These are phyloP conservation scores for Albatrellus sp. DNA, from an alignment of 1,284 basidiomycete genomes.

Conservation along the genomic window DNA sequence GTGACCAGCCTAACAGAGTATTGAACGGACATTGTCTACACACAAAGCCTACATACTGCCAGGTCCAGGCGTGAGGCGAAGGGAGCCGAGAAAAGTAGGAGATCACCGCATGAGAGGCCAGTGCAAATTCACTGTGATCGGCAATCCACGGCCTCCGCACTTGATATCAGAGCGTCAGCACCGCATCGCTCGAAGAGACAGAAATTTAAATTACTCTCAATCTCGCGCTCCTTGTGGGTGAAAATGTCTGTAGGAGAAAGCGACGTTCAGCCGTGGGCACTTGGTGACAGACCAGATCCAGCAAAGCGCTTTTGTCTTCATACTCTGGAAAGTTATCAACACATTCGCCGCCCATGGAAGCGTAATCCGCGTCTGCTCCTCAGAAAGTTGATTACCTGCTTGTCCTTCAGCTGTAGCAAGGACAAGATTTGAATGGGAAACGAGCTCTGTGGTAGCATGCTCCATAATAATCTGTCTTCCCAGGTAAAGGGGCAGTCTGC, in stretches of 20 bases:
- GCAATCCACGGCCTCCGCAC: too few relatives aligned
- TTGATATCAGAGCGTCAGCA: too few relatives aligned
- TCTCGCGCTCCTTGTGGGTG: constrained; percentile 41
- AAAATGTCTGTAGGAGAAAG: constrained; percentile 25
- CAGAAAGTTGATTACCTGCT: constrained; percentile 29
- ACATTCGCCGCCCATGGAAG: too few relatives aligned
- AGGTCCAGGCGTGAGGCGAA: constrained; percentile 50
- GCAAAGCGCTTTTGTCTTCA: neutral
- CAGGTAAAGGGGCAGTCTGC: constrained; percentile 10
- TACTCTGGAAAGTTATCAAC: neutral
- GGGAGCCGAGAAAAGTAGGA: constrained; percentile 47
- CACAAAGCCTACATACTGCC: constrained; percentile 54
- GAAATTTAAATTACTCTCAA: constrained; percentile 32
- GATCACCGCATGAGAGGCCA: constrained; percentile 26
- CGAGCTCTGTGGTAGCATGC: constrained; percentile 44
- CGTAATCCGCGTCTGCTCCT: too few relatives aligned
- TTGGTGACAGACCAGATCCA: too few relatives aligned
- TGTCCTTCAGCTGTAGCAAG: constrained; percentile 40
- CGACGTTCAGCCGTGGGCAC: constrained; percentile 22
- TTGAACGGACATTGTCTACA: constrained; percentile 42
- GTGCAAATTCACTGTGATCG: neutral
- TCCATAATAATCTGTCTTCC: too few relatives aligned
- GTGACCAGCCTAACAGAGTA: too few relatives aligned
- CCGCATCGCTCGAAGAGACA: too few relatives aligned
- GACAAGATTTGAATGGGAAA: constrained; percentile 56